Evolutionary conservation across 768 basidiomycete genomes (phyloP).

Genomic region (Amanita phalloides): DNA sequence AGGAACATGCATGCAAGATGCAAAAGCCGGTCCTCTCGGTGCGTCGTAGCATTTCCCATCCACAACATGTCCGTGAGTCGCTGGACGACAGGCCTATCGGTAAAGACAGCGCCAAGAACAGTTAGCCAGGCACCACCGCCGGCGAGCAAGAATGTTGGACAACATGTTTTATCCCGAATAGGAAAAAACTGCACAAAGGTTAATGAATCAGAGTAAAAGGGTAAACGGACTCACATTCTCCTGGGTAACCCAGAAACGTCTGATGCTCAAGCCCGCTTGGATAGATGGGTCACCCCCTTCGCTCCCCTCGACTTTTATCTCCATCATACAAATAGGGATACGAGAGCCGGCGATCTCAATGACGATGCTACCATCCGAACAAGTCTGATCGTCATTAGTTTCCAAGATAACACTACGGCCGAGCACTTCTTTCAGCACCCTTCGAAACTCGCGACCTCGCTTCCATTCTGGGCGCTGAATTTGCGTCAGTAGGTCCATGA

Average conservation of each 20-base stretch:
- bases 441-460: neutral
- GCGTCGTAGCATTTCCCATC: conserved; percentile 10
- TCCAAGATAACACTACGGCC: neutral
- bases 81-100: conserved; percentile 13
- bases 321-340: conserved; percentile 9
- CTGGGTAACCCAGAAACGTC: conserved; percentile 5
- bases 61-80: conserved; percentile 13
- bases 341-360: conserved; percentile 1
- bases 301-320: conserved; percentile 17
- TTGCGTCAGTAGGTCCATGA: conserved; percentile 7
- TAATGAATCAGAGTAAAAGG: neutral
- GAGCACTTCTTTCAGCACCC: neutral
- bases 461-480: conserved; percentile 10
- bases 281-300: conserved; percentile 18
- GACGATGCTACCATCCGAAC: neutral
- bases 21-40: conserved; percentile 12
- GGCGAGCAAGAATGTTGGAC: conserved; percentile 22
- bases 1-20: conserved; percentile 7
- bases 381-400: neutral
- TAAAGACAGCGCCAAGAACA: conserved; percentile 8
- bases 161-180: conserved; percentile 11
- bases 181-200: neutral
- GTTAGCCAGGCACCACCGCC: conserved; percentile 12
- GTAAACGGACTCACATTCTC: neutral
- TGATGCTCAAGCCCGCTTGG: conserved; percentile 18